A percentile compares a stretch with the other conserved stretches of the same genome.
Conservation (phyloP, 306 rosid species). For the Erythrophleum fordii region DNA sequence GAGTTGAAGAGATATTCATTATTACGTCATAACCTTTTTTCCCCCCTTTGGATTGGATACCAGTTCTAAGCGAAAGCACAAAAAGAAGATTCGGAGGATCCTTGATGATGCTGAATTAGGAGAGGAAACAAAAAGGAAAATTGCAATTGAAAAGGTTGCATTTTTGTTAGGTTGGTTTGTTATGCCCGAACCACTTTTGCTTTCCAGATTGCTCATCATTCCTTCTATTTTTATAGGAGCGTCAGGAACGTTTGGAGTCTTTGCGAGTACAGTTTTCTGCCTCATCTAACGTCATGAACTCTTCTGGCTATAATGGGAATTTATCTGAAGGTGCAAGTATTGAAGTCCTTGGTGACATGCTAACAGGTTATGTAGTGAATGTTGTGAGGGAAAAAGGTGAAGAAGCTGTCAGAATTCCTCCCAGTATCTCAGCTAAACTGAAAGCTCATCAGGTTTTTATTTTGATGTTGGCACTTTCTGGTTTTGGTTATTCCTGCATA, state of each 20-base stretch:
- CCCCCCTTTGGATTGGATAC: slow-evolving; percentile 11
- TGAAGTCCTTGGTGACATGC: slow-evolving; percentile 84
- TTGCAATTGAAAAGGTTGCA: slow-evolving; percentile 91
- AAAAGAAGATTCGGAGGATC: slow-evolving; percentile 89
- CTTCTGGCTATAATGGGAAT: slow-evolving; percentile 63
- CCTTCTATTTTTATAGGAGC: slow-evolving; percentile 66
- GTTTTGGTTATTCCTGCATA: slow-evolving; percentile 26
- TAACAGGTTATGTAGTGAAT: slow-evolving; percentile 86
- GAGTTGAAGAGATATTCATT: slow-evolving; percentile 23
- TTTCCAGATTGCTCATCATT: slow-evolving; percentile 23
- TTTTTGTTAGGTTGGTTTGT: slow-evolving; percentile 15
- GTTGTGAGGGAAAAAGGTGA: slow-evolving; percentile 97
- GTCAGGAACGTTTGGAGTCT: slow-evolving; percentile 91
- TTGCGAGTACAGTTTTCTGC: slow-evolving; percentile 81
- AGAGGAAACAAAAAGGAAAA: slow-evolving; percentile 93
- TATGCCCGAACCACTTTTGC: slow-evolving; percentile 19
- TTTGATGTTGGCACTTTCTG: slow-evolving; percentile 1
- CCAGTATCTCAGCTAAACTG: slow-evolving; percentile 88
- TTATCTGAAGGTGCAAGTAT: slow-evolving; percentile 74
- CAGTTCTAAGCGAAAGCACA: slow-evolving; percentile 80
- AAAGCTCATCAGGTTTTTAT: slow-evolving; percentile 86
- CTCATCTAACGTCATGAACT: slow-evolving; percentile 59
- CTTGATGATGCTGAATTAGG: slow-evolving; percentile 97
- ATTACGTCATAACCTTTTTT: slow-evolving; percentile 7
- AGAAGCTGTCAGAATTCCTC: slow-evolving; percentile 86